Evolutionary conservation across 805 yeast species (phyloP).

Genomic region (Ogataea paradorogensis): DNA sequence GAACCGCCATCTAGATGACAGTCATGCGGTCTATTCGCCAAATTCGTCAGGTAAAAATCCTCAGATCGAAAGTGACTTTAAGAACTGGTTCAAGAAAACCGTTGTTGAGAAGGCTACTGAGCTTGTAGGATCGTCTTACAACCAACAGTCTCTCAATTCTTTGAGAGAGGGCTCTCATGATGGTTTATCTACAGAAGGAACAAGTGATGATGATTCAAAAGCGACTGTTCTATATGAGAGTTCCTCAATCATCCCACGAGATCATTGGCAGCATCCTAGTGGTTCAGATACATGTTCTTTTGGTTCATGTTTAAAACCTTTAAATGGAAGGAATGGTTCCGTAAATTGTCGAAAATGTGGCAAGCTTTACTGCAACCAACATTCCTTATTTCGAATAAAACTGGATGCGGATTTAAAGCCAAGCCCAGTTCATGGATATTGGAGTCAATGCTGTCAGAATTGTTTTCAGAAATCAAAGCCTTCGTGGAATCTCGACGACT

Average conservation of each 20-base stretch:
- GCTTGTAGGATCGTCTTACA: conserved; percentile 22
- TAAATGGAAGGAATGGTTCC: conserved; percentile 52
- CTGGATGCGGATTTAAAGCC: conserved; percentile 47
- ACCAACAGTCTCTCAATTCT: conserved; percentile 29
- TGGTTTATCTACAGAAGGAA: conserved; percentile 6
- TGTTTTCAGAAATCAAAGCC: conserved; percentile 50
- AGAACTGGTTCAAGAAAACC: conserved; percentile 43
- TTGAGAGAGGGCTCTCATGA: conserved; percentile 53
- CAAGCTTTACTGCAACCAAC: conserved; percentile 59
- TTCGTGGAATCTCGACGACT: conserved; percentile 11
- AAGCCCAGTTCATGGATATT: conserved; percentile 50
- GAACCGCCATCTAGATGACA: conserved; percentile 70
- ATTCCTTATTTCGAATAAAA: conserved; percentile 53
- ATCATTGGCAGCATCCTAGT: conserved; percentile 58
- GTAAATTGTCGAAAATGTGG: conserved; percentile 82
- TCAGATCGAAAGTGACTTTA: conserved; percentile 35
- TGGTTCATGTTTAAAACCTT: conserved; percentile 38
- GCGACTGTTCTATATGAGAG: conserved; percentile 3
- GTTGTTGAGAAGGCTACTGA: conserved; percentile 38
- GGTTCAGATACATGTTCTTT: conserved; percentile 42
- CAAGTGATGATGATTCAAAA: background rate
- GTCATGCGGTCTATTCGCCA: conserved; percentile 40
- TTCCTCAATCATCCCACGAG: conserved; percentile 31
- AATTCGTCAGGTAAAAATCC: conserved; percentile 3
- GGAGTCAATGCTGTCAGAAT: conserved; percentile 65